Percentiles rank a stretch among this genome's conserved stretches.
phyloP scores from a whole-genome alignment of 345 rosid species.

The Eucalyptus cladocalyx region DNA sequence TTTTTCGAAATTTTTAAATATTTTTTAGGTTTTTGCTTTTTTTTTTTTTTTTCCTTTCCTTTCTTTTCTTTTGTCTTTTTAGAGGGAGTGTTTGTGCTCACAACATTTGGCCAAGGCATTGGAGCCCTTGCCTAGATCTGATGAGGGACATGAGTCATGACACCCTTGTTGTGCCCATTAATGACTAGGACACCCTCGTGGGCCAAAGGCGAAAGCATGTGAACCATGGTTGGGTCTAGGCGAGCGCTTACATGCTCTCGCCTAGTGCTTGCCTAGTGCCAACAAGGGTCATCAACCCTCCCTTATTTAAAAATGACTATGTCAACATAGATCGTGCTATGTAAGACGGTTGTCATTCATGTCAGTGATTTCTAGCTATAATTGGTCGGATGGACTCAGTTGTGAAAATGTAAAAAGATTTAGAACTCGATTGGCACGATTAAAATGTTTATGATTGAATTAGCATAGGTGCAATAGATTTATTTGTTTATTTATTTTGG shows the following conservation, averaged over 20 bases:
- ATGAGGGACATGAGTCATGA: neutral
- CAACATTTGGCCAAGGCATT: neutral
- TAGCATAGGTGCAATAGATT: accelerated
- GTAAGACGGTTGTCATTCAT: accelerated
- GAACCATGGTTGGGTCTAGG: neutral
- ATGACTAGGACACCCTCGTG: neutral
- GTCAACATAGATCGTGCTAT: accelerated
- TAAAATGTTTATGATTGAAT: neutral
- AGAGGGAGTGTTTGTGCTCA: too few relatives aligned
- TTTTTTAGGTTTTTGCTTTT: too few relatives aligned
- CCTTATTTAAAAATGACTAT: neutral
- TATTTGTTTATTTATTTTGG: too few relatives aligned
- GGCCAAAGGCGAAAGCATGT: neutral
- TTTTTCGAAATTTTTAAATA: too few relatives aligned
- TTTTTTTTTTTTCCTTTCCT: accelerated
- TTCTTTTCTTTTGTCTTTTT: too few relatives aligned
- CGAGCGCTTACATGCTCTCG: neutral
- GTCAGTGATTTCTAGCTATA: accelerated
- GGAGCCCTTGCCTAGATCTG: neutral
- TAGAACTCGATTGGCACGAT: accelerated
- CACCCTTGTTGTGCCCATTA: neutral
- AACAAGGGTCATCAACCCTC: neutral
- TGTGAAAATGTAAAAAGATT: too few relatives aligned
- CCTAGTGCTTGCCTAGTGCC: neutral
- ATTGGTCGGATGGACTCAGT: too few relatives aligned